Conservation (phyloP, 176 grass and related monocot genomes). For the Luzula sylvatica region DNA sequence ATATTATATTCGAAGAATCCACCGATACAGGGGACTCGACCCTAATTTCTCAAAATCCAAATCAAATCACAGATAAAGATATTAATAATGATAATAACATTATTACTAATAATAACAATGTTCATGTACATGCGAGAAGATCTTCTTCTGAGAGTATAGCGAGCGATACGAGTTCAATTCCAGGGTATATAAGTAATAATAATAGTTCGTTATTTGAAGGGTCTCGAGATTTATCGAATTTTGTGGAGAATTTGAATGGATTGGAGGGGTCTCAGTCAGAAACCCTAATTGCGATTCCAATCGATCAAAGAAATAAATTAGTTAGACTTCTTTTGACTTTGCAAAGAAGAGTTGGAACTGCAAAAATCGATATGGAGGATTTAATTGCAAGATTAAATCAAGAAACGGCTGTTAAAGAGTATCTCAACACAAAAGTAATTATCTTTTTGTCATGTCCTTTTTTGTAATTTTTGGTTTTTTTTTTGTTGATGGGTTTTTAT, state of each 20-base stretch:
- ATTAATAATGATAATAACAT: constrained; percentile 14
- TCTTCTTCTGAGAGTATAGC: constrained; percentile 82
- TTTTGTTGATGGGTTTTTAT: background rate
- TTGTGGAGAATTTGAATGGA: constrained; percentile 43
- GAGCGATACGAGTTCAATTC: constrained; percentile 79
- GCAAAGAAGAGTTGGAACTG: constrained; percentile 67
- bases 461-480: constrained; percentile 1
- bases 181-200: constrained; percentile 28
- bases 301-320: constrained; percentile 76
- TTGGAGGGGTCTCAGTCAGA: constrained; percentile 34
- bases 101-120: constrained; percentile 19
- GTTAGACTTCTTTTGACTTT: constrained; percentile 73
- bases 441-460: constrained; percentile 18
- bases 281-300: constrained; percentile 49
- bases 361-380: constrained; percentile 98
- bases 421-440: constrained; percentile 83
- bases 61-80: constrained; percentile 20
- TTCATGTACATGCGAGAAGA: constrained; percentile 54
- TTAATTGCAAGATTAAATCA: constrained; percentile 92
- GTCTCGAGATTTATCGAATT: constrained; percentile 40
- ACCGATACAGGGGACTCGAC: constrained; percentile 20
- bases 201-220: constrained; percentile 63
- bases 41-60: constrained; percentile 13
- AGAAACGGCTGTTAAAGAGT: constrained; percentile 92
- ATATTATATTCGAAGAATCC: constrained; percentile 23